Evolutionary conservation across 1,284 basidiomycete species (phyloP), one percentile per base, ranked within the genome.

Genomic region (Marasmius tenuissimus): DNA sequence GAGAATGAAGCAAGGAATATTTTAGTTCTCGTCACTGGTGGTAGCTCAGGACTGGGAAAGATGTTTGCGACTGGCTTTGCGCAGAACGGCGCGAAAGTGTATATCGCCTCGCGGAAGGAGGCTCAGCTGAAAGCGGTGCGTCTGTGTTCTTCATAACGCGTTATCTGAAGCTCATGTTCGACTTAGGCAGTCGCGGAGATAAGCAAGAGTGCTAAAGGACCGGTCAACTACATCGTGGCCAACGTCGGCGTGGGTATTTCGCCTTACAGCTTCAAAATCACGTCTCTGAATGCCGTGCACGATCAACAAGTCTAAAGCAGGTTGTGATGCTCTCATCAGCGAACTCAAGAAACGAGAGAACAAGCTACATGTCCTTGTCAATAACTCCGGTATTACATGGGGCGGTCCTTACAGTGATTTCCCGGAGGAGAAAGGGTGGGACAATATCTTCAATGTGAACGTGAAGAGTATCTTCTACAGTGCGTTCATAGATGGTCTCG

Each of bases 31-130:
- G 84, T 94, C 16, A 94, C 91, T 4, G 93, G 92, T 2, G 93
- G 92, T 38, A 85, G 88, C 50, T 86, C 87, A 40, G 92, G 92
- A 0, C 84, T 94, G 50, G 92, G 92, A 1, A 86, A 84, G 68
- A 90, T 93, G 86, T 94, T 96, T 67, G 89, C 93, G 7, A 79
- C 86, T 0, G 88, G 89, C 0, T 87, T 92, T 67, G 89, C 91
- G 1, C 86, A 89, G 75, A 95, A 94, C 68, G 92, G 92, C 8
- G 91, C 88, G 40, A 89, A 86, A 66, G 90, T 93, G 34, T 93
- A 95, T 76, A 94, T 96, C 68, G 94, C 94, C 9, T 89, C 90
- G 3, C 81, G 93, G 55, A 94, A 94, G 69, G 89, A 92, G 74
- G 74, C 79, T 33, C 87, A 91, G 66, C 81, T 96, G 60, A 85